Evolutionary conservation across 1,284 basidiomycete species (phyloP).

Genomic region (Cryptococcus floricola): DNA sequence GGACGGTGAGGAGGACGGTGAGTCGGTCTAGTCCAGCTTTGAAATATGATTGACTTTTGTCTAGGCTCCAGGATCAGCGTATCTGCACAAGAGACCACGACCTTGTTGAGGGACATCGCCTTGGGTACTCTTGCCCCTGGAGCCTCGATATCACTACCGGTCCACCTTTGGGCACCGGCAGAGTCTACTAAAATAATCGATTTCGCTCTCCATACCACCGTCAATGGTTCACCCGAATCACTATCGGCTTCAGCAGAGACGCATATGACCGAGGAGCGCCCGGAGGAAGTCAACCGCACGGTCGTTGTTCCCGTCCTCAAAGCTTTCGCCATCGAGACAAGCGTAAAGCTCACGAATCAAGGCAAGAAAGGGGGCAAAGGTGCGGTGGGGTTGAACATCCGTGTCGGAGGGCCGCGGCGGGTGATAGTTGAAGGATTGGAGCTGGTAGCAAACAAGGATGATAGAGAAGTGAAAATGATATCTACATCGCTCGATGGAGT

Average conservation of each 20-base stretch:
- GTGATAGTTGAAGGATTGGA: constrained; percentile 14
- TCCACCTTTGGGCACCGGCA: constrained; percentile 16
- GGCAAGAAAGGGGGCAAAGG: constrained; percentile 8
- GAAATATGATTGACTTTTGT: no score
- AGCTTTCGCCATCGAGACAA: constrained; percentile 27
- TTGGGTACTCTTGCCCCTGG: constrained; percentile 22
- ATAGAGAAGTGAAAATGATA: constrained; percentile 14
- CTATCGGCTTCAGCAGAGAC: background rate
- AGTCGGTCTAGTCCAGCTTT: constrained; percentile 19
- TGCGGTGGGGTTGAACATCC: constrained; percentile 11
- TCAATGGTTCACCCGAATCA: background rate
- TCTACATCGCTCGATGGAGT: constrained; percentile 8
- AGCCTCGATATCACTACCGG: constrained; percentile 3
- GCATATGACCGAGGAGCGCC: background rate
- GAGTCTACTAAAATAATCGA: constrained; percentile 28
- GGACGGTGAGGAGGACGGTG: constrained; percentile 71
- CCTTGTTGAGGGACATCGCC: constrained; percentile 23
- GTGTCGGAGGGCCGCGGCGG: constrained; percentile 8
- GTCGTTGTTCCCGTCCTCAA: constrained; percentile 28
- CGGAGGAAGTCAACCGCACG: constrained; percentile 26
- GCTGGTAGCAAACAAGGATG: background rate
- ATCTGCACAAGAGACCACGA: constrained; percentile 15
- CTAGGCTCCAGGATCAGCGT: constrained; percentile 10
- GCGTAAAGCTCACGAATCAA: constrained; percentile 13
- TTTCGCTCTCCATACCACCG: constrained; percentile 20